Evolutionary conservation across 129 eudicot genomes (phyloP), one percentile per base, ranked within the genome.

Genomic region (Dittrichia graveolens): DNA sequence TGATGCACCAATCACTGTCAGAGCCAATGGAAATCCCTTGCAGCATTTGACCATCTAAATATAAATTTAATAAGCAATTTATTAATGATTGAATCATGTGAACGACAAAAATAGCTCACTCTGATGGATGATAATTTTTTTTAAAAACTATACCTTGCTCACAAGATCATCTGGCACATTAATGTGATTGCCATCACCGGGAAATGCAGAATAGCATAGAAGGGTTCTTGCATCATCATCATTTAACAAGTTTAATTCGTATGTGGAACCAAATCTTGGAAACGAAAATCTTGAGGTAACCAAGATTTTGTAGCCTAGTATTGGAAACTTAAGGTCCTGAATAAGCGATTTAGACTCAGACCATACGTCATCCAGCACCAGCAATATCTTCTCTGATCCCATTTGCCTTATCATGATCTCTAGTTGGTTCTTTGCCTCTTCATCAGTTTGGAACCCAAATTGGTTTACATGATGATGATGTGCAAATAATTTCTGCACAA

Each of bases 311-410:
- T 60, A 82, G 31, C 72, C 75, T 24, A 48, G 73, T 54, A 76
- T 61, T 3, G 37, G 45, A 48, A 79, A 73, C 37, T 8, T 59
- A 41, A 85, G 78, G 7, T 85, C 56, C 19, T 67, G 37, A 10
- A 85, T 74, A 37, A 79, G 38, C 5, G 83, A 68, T 65, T 79
- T 85, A 5, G 75, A 63, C 53, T 62, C 84, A 1, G 74, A 53
- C 87, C 83, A 73, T 34, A 85, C 87, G 18, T 85, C 90, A 80
- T 85, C 90, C 37, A 85, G 71, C 57, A 85, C 90, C 65, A 85
- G 38, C 78, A 85, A 53, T 43, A 65, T 73, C 18, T 71, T 78
- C 13, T 47, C 53, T 6, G 78, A 46, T 37, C 57, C 68, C 47
- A 73, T 57, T 5, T 64, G n/a, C 35, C 55, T 16, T 40, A 85